phyloP scores from a whole-genome alignment of 164 flowering plant species.

The Berberis vulgaris region DNA sequence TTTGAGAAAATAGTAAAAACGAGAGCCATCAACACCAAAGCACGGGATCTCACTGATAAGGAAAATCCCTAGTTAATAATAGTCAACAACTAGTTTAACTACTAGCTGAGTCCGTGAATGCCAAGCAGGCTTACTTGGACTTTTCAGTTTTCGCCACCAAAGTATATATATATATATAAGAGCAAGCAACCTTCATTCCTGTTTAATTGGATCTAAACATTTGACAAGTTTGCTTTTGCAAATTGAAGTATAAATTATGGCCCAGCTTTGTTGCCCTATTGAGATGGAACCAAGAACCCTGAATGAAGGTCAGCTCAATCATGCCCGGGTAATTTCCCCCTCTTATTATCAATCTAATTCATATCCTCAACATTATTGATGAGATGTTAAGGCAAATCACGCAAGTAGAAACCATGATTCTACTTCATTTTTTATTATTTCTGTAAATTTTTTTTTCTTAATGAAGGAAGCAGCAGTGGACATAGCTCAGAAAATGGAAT shows the following conservation, averaged over 20 bases:
- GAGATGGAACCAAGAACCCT: constrained; percentile 64
- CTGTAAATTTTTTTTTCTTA: not conserved
- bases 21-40: not conserved
- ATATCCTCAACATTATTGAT: too few relatives aligned
- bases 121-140: not conserved
- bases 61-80: not conserved
- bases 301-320: constrained; percentile 33
- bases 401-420: too few relatives aligned
- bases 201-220: too few relatives aligned
- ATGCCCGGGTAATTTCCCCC: constrained; percentile 36
- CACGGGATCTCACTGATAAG: constrained; percentile 11
- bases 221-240: not conserved
- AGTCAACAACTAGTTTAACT: not conserved
- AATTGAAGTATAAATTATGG: constrained; percentile 15
- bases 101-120: not conserved
- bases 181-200: not conserved
- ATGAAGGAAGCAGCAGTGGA: constrained; percentile 38
- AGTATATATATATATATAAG: not conserved
- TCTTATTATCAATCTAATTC: not conserved
- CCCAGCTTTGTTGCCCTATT: constrained; percentile 37
- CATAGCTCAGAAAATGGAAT: constrained; percentile 24
- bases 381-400: too few relatives aligned
- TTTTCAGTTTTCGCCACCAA: not conserved
- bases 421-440: too few relatives aligned
- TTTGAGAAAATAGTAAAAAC: not conserved